A percentile compares a stretch with the other conserved stretches of the same genome.
Evolutionary conservation across 208 protist genomes (phyloP).

Genomic region (Leptomonas seymouri): DNA sequence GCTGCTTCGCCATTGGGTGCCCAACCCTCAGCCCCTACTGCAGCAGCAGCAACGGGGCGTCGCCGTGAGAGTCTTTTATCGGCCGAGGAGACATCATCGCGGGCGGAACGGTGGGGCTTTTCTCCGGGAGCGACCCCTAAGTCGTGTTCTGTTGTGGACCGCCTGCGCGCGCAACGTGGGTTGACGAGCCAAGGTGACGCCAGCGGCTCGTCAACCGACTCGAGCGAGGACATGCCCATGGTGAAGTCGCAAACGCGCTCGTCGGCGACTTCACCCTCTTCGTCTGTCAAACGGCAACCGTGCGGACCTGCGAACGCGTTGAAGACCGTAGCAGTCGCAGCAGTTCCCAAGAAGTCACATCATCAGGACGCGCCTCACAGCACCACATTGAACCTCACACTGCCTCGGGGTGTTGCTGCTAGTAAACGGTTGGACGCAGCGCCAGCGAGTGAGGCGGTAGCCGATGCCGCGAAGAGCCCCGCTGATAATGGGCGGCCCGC

Average conservation of each 20-base stretch:
- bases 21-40: neutral
- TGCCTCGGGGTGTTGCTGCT: neutral
- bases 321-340: neutral
- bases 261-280: neutral
- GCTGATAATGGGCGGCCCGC: neutral
- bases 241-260: neutral
- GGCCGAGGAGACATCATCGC: slow-evolving; percentile 1
- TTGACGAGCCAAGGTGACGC: neutral
- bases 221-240: slow-evolving; percentile 20
- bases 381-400: neutral
- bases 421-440: slow-evolving; percentile 12
- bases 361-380: neutral
- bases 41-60: neutral
- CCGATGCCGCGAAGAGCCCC: neutral
- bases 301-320: neutral
- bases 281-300: neutral
- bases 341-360: neutral
- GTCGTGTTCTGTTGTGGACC: slow-evolving; percentile 16
- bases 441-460: neutral
- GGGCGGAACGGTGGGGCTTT: neutral
- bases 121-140: neutral
- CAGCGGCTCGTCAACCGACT: neutral
- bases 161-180: slow-evolving; percentile 20
- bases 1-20: neutral
- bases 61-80: neutral